Percentiles rank a stretch among this genome's conserved stretches.
These are phyloP conservation scores for Cucurbita ficifolia DNA, from an alignment of 306 rosid genomes.

Conservation along the genomic window DNA sequence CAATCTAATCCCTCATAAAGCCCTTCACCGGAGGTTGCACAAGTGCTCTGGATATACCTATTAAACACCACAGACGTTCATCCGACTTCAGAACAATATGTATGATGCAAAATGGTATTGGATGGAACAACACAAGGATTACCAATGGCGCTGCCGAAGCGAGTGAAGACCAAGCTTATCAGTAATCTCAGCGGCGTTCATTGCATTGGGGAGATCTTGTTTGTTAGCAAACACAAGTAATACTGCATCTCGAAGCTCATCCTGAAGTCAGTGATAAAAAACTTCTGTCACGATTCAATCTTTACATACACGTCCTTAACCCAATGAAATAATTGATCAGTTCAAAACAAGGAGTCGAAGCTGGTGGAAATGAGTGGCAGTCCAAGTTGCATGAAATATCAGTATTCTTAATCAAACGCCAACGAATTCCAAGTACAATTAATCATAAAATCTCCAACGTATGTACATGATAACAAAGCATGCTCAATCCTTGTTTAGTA, in stretches of 20 bases:
- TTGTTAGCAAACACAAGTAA: conserved; percentile 72
- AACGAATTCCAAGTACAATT: neutral
- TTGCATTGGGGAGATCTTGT: conserved; percentile 77
- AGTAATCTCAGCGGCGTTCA: conserved; percentile 78
- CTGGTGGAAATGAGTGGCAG: neutral
- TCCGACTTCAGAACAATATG: conserved; percentile 1
- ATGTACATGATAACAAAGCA: neutral
- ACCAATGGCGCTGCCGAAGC: conserved; percentile 78
- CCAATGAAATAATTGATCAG: neutral
- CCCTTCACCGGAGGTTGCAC: conserved; percentile 81
- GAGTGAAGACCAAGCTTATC: conserved; percentile 75
- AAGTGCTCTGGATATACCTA: conserved; percentile 83
- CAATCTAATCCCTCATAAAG: conserved; percentile 70
- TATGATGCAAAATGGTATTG: neutral
- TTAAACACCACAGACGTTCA: conserved; percentile 10
- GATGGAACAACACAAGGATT: conserved; percentile 8
- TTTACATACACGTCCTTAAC: neutral
- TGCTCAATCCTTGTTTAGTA: neutral
- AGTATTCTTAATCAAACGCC: neutral
- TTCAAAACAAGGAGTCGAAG: neutral
- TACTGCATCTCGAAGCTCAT: conserved; percentile 65
- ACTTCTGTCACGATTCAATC: neutral
- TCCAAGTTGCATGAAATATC: neutral
- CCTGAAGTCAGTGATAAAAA: conserved; percentile 21
- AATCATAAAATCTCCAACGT: neutral